A percentile compares a stretch with the other conserved stretches of the same genome.
Conservation (phyloP, 140 eudicot species). For the Anethum foeniculum region DNA sequence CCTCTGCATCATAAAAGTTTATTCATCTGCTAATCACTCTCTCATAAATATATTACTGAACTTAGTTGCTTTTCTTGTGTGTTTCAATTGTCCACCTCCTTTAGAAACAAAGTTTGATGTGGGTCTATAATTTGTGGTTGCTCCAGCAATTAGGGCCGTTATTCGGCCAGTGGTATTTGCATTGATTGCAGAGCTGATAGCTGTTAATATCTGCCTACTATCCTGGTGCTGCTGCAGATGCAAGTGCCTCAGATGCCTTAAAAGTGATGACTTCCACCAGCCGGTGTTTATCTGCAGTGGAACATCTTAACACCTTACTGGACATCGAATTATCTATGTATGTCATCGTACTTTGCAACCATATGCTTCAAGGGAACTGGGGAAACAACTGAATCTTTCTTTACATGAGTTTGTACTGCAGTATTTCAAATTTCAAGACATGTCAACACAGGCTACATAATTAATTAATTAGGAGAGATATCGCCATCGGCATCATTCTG, state of each 20-base stretch:
- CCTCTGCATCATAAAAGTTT: conserved; percentile 40
- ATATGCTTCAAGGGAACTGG: background rate
- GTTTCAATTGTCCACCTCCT: conserved; percentile 75
- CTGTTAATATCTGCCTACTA: conserved; percentile 56
- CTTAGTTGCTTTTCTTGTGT: conserved; percentile 67
- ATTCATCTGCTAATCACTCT: conserved; percentile 6
- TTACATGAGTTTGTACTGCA: no score
- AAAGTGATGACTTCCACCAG: no score
- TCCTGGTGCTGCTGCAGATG: conserved; percentile 47
- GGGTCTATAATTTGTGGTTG: conserved; percentile 57
- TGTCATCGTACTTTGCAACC: background rate
- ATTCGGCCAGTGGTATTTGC: conserved; percentile 76
- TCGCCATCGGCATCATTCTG: background rate
- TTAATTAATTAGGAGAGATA: no score
- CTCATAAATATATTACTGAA: background rate
- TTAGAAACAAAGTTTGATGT: conserved; percentile 48
- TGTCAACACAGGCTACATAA: no score
- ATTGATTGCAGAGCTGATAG: conserved; percentile 62
- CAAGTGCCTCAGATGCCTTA: no score
- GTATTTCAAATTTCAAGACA: background rate
- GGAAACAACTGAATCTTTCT: no score
- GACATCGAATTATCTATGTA: no score
- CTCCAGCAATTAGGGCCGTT: conserved; percentile 79
- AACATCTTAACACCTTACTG: no score
- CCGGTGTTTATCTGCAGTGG: no score